A percentile compares a stretch with the other conserved stretches of the same genome.
Evolutionary conservation across 2,329 filamentous ascomycete genomes (phyloP).

Genomic region (Aureobasidium sp.): DNA sequence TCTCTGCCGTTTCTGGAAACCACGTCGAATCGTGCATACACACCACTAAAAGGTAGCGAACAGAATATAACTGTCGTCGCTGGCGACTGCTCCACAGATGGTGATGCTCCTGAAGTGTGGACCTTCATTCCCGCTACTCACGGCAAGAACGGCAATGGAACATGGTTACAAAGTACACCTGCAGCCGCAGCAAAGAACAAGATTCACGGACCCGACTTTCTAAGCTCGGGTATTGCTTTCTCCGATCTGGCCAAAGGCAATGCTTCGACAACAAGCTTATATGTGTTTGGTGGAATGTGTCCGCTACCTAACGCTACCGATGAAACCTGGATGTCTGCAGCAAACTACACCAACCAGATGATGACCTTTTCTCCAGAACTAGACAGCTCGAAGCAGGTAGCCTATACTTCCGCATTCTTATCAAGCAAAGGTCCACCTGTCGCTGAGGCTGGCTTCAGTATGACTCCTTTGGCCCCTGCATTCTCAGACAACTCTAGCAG

Average conservation of each 20-base stretch:
- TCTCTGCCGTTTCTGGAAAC: conserved; percentile 55
- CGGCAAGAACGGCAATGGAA: conserved; percentile 40
- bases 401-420: conserved; percentile 28
- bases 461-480: conserved; percentile 65
- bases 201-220: conserved; percentile 44
- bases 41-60: conserved; percentile 56
- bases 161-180: conserved; percentile 44
- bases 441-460: conserved; percentile 77
- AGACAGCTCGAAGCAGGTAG: conserved; percentile 6
- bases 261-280: conserved; percentile 50
- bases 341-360: conserved; percentile 76
- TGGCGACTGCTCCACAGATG: conserved; percentile 57
- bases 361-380: conserved; percentile 51
- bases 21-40: conserved; percentile 49
- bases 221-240: conserved; percentile 58
- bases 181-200: conserved; percentile 17
- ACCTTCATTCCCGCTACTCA: conserved; percentile 46
- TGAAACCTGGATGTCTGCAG: conserved; percentile 55
- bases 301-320: conserved; percentile 39
- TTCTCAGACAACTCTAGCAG: conserved; percentile 54
- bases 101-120: conserved; percentile 54
- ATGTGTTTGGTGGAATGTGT: conserved; percentile 89
- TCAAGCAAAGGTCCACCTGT: conserved; percentile 56
- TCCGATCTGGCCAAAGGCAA: conserved; percentile 50
- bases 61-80: conserved; percentile 66